phyloP scores from a whole-genome alignment of 192 early-diverging fungal species.

The Helicostylum pulchrum region DNA sequence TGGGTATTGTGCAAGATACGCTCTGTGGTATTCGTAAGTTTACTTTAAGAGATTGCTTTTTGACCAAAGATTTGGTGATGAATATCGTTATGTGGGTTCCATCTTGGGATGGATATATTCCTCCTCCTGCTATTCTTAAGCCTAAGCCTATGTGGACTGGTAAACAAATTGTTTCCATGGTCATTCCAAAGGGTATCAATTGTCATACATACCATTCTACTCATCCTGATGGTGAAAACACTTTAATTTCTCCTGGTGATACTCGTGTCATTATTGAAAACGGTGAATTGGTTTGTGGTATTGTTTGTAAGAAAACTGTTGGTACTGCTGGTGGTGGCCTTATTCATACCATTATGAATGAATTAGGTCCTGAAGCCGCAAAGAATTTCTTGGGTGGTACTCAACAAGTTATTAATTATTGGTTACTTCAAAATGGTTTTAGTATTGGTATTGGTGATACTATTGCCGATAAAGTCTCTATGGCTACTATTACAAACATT shows the following conservation, averaged over 20 bases:
- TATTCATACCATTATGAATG: constrained; percentile 94
- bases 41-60: constrained; percentile 88
- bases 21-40: constrained; percentile 95
- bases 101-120: constrained; percentile 92
- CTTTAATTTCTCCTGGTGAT: constrained; percentile 83
- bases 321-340: constrained; percentile 90
- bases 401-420: constrained; percentile 86
- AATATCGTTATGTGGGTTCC: constrained; percentile 94
- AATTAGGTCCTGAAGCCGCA: constrained; percentile 86
- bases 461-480: constrained; percentile 47
- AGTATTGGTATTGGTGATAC: constrained; percentile 63
- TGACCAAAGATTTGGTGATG: constrained; percentile 89
- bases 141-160: constrained; percentile 93
- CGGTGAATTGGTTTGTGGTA: constrained; percentile 86
- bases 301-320: constrained; percentile 97
- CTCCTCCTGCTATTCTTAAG: constrained; percentile 86
- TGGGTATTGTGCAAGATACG: constrained; percentile 99
- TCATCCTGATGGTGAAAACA: constrained; percentile 76
- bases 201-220: constrained; percentile 71
- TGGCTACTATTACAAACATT: constrained; percentile 33
- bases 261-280: constrained; percentile 85
- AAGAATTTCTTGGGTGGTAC: constrained; percentile 89
- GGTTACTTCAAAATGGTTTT: constrained; percentile 87
- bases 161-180: constrained; percentile 93
- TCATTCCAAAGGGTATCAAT: constrained; percentile 93